Percentiles rank a stretch among this genome's conserved stretches.
Evolutionary conservation across 129 eudicot species (phyloP).

Genomic region (Sambucus nigra): DNA sequence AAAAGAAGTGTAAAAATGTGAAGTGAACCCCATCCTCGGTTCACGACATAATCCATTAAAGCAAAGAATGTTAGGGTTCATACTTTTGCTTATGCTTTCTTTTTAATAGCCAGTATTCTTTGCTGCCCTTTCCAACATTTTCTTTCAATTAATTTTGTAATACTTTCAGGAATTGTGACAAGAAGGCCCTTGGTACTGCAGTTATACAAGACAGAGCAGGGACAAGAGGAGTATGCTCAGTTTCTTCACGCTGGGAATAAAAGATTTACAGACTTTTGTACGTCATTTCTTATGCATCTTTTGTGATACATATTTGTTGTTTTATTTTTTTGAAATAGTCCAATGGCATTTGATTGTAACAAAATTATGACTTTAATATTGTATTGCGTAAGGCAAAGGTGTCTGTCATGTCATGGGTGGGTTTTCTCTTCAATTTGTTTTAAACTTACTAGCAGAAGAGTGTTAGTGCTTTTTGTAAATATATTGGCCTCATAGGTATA

Average conservation of each 20-base stretch:
- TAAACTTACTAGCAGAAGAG: too few species aligned
- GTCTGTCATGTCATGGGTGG: too few species aligned
- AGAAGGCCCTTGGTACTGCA: slow-evolving; percentile 66
- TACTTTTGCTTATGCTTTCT: too few species aligned
- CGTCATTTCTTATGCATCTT: slow-evolving; percentile 15
- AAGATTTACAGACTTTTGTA: slow-evolving; percentile 48
- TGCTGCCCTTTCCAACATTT: neutral
- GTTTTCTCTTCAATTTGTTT: too few species aligned
- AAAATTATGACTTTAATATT: neutral
- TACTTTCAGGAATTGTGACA: slow-evolving; percentile 35
- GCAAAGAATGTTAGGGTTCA: neutral
- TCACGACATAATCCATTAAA: too few species aligned
- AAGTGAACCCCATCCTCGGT: too few species aligned
- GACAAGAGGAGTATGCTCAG: slow-evolving; percentile 48
- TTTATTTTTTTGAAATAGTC: neutral
- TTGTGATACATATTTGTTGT: neutral
- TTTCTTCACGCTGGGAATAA: slow-evolving; percentile 41
- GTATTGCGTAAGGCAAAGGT: too few species aligned
- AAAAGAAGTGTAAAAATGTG: too few species aligned
- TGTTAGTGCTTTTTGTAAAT: too few species aligned
- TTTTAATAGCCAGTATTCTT: neutral
- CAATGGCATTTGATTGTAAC: neutral
- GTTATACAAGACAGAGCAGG: slow-evolving; percentile 37
- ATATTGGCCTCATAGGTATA: too few species aligned
- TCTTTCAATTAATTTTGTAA: neutral